Base-by-base conservation (phyloP, 225 moss, liverwort and hornwort genomes). In the Anthoceros angustus region DNA sequence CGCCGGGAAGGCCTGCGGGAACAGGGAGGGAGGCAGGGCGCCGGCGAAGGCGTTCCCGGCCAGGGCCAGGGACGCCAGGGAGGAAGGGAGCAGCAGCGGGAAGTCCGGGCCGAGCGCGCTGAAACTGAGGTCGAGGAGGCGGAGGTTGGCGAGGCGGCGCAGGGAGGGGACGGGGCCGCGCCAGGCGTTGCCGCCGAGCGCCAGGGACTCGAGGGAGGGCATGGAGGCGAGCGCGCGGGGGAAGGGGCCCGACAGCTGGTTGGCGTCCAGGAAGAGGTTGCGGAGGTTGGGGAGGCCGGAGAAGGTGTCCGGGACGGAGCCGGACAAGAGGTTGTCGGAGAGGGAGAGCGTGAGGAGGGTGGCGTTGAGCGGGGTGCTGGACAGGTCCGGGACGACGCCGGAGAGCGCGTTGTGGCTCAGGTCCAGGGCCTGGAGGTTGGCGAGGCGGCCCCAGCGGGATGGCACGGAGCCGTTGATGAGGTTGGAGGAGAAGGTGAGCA, bases 401-500 rank as follows among this genome's bases (percentile, higher is more conserved):
- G 80, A 77, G 24, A 95, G 68, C 25, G 74, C 78, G 64, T 98
- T 98, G 74, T 82, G 72, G 75, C 89, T 87, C 62, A 98, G 42
- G 0, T 81, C 92, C 70, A 98, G 66, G 15, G 82, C 72, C 25
- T 80, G 68, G 38, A 98, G 67, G 60, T 69, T 73, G 5, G 72
- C 43, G 6, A 92, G 65, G 0, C 69, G 74, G 0, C 62, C 64
- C 7, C 86, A 43, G 4, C 74, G 25, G n/a, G 39, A 26, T 0
- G 95, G 88, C 2, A 98, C 64, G 32, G 65, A 39, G 10, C 89
- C 95, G 0, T 78, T 83, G 74, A 86, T 79, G 26, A 86, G 77
- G 65, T 98, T 98, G 7, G 80, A 73, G 73, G 88, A 92, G 42
- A 84, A 65, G 70, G 92, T 98, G 16, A 92, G 68, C 7, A 84